Base-by-base conservation (phyloP, 352 stramenopile genomes). In the Phytopythium vexans region DNA sequence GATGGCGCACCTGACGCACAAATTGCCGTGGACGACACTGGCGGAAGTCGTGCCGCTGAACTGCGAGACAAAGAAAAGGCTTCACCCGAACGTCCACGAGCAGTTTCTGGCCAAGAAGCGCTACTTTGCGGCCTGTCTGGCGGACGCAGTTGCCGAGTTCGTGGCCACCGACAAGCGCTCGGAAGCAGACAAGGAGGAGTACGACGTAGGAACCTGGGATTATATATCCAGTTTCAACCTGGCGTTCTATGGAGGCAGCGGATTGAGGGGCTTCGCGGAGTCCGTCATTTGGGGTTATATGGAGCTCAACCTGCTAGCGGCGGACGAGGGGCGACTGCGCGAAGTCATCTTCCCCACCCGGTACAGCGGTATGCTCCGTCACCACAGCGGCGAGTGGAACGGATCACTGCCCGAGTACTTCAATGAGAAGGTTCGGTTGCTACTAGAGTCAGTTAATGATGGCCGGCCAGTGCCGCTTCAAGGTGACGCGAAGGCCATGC, bases 1-100 rank as follows among this genome's bases (percentile, higher is more conserved):
- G 21, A 52, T 52, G 46, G 46, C 46, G 6, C 46, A 52, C 46
- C 46, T 52, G 34, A 52, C 34, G 15, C 46, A 52, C 46, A 52
- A 52, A 6, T 35, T 52, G 8, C 46, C 46, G 34, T 52, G 46
- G 46, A 8, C 46, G 34, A 35, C 46, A 33, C 34, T 52, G 45
- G 45, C 45, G 5, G 14, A 7, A 7, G 16, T 16, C n/a, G 2
- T 42, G 1, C 34, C 9, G 35, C 15, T 8, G 4, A 1, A 11
- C 46, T 4, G 6, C 45, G 33, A 32, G 8, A 33, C 33, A n/a
- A n/a, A n/a, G n/a, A n/a, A n/a, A 12, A 9, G 46, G 9, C 46
- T 8, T 1, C 41, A 41, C n/a, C 33, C 4, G 33, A 12, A 32
- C 33, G 14, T 12, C 31, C 12, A 8, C 14, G 32, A 52, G 34